phyloP scores from a whole-genome alignment of 495 filamentous ascomycete species.

The Neurospora sp. region DNA sequence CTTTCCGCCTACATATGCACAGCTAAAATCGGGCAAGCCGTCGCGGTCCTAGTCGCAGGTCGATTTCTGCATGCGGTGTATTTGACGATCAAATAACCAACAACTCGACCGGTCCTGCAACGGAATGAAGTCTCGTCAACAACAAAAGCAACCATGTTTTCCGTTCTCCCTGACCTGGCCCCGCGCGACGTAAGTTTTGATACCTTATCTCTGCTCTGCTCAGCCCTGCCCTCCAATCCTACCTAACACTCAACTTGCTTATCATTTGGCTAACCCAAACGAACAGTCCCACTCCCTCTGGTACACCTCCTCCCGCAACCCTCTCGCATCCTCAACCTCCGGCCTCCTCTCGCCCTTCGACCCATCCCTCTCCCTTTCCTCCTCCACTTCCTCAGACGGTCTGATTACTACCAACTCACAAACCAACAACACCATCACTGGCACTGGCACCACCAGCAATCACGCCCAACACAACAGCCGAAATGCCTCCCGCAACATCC shows the following conservation, averaged over 20 bases:
- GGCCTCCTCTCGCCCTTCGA: constrained; percentile 15
- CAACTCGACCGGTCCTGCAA: not conserved
- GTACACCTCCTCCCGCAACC: constrained; percentile 49
- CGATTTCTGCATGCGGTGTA: not conserved
- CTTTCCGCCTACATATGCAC: not conserved
- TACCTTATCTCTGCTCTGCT: not conserved
- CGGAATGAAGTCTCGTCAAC: not conserved
- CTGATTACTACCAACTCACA: constrained; percentile 15
- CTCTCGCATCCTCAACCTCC: constrained; percentile 14
- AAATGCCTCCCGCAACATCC: constrained; percentile 5
- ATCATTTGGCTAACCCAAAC: constrained; percentile 2
- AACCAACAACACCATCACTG: constrained; percentile 10
- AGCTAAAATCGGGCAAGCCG: not conserved
- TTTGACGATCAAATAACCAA: not conserved
- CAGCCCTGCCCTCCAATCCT: not conserved
- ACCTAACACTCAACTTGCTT: constrained; percentile 7
- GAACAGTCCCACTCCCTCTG: constrained; percentile 59
- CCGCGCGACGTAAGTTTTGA: constrained; percentile 57
- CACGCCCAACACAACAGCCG: constrained; percentile 4
- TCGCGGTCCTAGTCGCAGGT: not conserved
- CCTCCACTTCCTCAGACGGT: constrained; percentile 1
- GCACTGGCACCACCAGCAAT: not conserved
- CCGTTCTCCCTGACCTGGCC: constrained; percentile 60
- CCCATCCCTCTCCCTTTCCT: constrained; percentile 8
- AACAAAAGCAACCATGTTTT: constrained; percentile 40